phyloP scores from a whole-genome alignment of 208 protist species.

The Acanthamoeba lenticulata region DNA sequence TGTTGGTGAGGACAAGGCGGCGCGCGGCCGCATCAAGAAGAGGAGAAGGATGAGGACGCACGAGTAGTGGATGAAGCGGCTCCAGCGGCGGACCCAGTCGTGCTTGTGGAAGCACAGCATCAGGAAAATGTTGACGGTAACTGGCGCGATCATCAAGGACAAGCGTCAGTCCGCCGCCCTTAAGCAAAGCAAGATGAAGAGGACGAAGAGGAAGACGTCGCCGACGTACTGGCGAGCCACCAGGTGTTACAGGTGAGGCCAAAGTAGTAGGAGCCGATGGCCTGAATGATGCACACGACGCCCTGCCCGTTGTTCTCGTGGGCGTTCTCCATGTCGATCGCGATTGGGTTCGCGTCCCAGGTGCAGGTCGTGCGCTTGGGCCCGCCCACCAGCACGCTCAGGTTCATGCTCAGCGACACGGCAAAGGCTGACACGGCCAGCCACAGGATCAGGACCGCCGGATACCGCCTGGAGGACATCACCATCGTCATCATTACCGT shows the following conservation, averaged over 20 bases:
- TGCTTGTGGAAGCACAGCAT: constrained; percentile 43
- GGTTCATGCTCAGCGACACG: background rate
- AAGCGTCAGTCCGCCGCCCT: background rate
- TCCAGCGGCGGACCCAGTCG: background rate
- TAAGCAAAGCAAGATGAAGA: background rate
- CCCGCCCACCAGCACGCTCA: background rate
- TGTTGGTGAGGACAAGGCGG: too few species aligned
- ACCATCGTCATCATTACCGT: background rate
- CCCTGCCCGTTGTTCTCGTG: background rate
- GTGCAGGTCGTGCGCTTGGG: background rate
- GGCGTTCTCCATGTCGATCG: constrained; percentile 17
- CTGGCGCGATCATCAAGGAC: background rate
- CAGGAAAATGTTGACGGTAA: constrained; percentile 37
- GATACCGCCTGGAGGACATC: constrained; percentile 16
- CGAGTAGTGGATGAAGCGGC: background rate
- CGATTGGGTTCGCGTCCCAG: background rate
- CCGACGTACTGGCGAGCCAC: constrained; percentile 2
- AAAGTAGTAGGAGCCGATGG: constrained; percentile 28
- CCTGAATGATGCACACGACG: constrained; percentile 42
- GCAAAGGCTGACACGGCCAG: background rate
- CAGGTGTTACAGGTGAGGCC: constrained; percentile 25
- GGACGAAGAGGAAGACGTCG: too few species aligned
- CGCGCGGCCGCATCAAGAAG: background rate
- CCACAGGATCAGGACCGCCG: constrained; percentile 23
- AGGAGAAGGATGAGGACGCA: background rate